Conservation (phyloP, 768 basidiomycete genomes). For the Heimioporus sp. region DNA sequence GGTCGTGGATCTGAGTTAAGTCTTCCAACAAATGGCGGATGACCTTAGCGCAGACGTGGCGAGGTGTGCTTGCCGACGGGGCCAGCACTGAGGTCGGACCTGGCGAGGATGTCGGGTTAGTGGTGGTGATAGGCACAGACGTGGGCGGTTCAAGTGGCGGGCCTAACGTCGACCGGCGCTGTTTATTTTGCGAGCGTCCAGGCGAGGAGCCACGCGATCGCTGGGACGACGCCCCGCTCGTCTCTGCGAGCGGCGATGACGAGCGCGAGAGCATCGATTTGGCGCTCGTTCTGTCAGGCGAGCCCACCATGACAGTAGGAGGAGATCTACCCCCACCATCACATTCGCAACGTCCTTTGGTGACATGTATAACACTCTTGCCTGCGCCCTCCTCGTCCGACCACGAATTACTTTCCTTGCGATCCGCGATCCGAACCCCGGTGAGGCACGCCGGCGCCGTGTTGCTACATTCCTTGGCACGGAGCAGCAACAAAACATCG, state of each 20-base stretch:
- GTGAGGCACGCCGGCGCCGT: slow-evolving; percentile 84
- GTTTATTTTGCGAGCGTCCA: slow-evolving; percentile 50
- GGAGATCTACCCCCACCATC: slow-evolving; percentile 26
- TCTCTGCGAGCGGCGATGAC: slow-evolving; percentile 18
- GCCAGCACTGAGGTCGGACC: slow-evolving; percentile 52
- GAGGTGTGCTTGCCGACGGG: slow-evolving; percentile 60
- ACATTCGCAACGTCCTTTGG: slow-evolving; percentile 42
- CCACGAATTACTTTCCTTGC: slow-evolving; percentile 77
- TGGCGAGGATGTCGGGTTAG: neutral
- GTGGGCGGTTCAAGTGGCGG: slow-evolving; percentile 18
- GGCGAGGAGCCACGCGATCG: slow-evolving; percentile 39
- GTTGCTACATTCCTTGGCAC: slow-evolving; percentile 69
- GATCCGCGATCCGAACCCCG: slow-evolving; percentile 84
- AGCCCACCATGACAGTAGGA: neutral
- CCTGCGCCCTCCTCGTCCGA: slow-evolving; percentile 55
- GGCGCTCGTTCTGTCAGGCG: slow-evolving; percentile 9
- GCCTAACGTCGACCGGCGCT: slow-evolving; percentile 40
- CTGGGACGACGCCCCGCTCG: slow-evolving; percentile 25
- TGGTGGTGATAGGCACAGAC: too few relatives aligned
- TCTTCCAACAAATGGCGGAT: slow-evolving; percentile 71
- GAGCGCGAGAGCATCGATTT: slow-evolving; percentile 6
- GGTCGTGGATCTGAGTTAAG: slow-evolving; percentile 81
- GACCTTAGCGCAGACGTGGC: slow-evolving; percentile 73
- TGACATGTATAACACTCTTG: slow-evolving; percentile 34
- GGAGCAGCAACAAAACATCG: slow-evolving; percentile 71